Base-by-base conservation (phyloP, 257 asterid genomes). In the Linderniella brevidens region DNA sequence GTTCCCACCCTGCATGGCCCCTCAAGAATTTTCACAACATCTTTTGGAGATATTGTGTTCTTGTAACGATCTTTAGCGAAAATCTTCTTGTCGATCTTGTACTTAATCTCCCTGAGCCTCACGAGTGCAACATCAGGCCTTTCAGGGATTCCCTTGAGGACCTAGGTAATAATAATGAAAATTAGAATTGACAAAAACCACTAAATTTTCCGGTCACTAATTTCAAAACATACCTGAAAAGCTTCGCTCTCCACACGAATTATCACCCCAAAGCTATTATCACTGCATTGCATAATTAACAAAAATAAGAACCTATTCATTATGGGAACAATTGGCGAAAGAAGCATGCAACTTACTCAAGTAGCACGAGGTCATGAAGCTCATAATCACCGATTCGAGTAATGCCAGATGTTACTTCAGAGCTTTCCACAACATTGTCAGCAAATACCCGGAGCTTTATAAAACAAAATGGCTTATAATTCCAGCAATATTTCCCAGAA, bases 181-280 rank as follows among this genome's bases (percentile, higher is more conserved):
- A 25, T 25, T 25, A 25, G 62, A 32, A 59, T 37, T 47, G 52
- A 35, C 39, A 35, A 56, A 20, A 35, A 9, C 54, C 37, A 37
- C 46, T 18, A 8, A 43, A 13, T 25, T 25, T 25, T 25, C 32
- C 32, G 6, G 32, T 25, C 32, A 25, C 32, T 25, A 25, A 35
- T 35, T 17, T 18, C 19, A 52, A 46, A 36, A 56, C 68, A 60
- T 52, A 81, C 99, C 86, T 85, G 94, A 58, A 90, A 75, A 47
- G 94, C 94, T 71, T 90, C 96, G 54, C 93, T 81, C 57, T 90
- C 99, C 18, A 90, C 94, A 51, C 94, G 93, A 63, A 90, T 85
- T 52, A 90, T 75, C 55, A 85, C 87, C 11, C 96, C 99, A 56
- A 90, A 90, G 66, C 86, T 90, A 75, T 62, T 77, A 60, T 81